Evolutionary conservation across 1,139 yeast species (phyloP).

Genomic region (Saccharomyces pastorianus): DNA sequence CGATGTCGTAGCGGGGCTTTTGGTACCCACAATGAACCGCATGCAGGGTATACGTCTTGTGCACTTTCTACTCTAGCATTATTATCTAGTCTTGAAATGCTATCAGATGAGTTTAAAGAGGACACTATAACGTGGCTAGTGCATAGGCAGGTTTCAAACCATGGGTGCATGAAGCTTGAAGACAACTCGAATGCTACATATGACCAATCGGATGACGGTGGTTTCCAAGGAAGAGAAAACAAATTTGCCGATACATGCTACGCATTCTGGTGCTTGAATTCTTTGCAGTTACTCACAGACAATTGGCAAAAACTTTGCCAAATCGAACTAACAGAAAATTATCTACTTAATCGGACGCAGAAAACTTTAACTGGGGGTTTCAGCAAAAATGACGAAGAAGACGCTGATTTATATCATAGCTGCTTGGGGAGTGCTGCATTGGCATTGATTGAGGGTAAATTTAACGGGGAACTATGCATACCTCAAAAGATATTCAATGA

Average conservation of each 20-base stretch:
- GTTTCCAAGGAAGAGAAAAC: conserved; percentile 81
- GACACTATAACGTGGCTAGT: conserved; percentile 51
- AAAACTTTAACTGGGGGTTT: conserved; percentile 71
- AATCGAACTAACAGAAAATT: conserved; percentile 31
- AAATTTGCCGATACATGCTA: conserved; percentile 88
- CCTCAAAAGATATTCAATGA: conserved; percentile 11
- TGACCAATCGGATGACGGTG: conserved; percentile 46
- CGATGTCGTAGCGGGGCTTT: conserved; percentile 54
- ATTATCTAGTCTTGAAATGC: conserved; percentile 31
- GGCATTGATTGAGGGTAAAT: conserved; percentile 36
- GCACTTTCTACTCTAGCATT: conserved; percentile 60
- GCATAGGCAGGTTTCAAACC: conserved; percentile 47
- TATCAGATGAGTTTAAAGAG: conserved; percentile 16
- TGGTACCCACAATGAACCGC: conserved; percentile 60
- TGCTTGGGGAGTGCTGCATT: conserved; percentile 54
- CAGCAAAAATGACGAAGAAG: conserved; percentile 51
- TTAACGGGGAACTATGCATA: conserved; percentile 27
- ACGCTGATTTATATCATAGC: conserved; percentile 69
- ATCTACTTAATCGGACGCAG: conserved; percentile 55
- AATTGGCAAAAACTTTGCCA: conserved; percentile 34
- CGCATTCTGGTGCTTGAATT: conserved; percentile 76
- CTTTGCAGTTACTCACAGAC: conserved; percentile 38
- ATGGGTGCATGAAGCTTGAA: conserved; percentile 26
- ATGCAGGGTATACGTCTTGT: conserved; percentile 84
- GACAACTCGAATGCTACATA: conserved; percentile 24